Evolutionary conservation across 805 yeast genomes (phyloP), one percentile per base, ranked within the genome.

Genomic region (Candida nemodendra): DNA sequence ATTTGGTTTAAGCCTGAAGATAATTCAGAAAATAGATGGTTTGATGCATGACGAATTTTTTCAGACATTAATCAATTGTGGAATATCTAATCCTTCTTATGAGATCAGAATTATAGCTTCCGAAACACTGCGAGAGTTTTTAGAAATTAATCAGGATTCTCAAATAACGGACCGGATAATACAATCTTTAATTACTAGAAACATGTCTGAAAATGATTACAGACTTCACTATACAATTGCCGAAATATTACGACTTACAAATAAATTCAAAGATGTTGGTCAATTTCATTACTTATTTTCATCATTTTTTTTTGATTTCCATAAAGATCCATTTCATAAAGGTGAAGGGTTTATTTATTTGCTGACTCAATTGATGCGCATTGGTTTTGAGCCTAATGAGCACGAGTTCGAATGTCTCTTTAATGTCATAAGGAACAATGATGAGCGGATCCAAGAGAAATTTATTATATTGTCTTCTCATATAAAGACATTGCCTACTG

Each of bases 81-180:
- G 64, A 8, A 43, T 68, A 15, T 44, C 46, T 19, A 60, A 68
- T 32, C 58, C 65, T 23, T 74, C 75, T 38, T 64, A 68, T 30
- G 71, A 66, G 1, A 43, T 69, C 0, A 62, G 76, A 24, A 62
- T 68, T 21, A 41, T 71, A 13, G 72, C 76, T 9, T 65, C 76
- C 0, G 37, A 45, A 13, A 62, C 74, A 4, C 44, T 78, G 13
- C 22, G 22, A 13, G n/a, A 18, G 21, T 19, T 22, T 6, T 5
- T 24, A 12, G 13, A 17, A 4, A 9, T 21, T 15, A 18, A 14
- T 4, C 28, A 7, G 13, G 26, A 15, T 7, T 12, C 14, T 9
- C 5, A 11, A 13, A 22, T 12, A 23, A n/a, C 18, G 6, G 8
- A 5, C 9, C 12, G 11, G 16, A 18, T 32, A 7, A 3, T 36